Evolutionary conservation across 768 basidiomycete genomes (phyloP).

Genomic region (Thelephora aurantiotincta): DNA sequence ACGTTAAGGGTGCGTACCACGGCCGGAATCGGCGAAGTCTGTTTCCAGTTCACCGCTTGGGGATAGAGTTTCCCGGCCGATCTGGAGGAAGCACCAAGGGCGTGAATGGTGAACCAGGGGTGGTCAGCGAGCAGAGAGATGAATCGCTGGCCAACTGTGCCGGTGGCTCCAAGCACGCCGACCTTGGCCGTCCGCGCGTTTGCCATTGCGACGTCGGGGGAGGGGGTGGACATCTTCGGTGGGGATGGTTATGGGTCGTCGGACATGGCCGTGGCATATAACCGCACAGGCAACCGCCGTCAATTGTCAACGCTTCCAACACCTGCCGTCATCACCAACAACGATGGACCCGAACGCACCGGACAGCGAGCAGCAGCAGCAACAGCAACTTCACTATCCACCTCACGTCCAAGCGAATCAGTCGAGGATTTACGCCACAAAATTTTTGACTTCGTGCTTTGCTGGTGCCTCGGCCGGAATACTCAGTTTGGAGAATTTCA

Average conservation of each 20-base stretch:
- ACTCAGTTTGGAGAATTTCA: conserved; percentile 75
- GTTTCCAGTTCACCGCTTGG: conserved; percentile 78
- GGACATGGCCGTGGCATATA: background rate
- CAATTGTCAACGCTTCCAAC: conserved; percentile 5
- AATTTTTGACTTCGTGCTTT: conserved; percentile 75
- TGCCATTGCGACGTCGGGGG: conserved; percentile 8
- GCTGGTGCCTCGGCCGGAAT: conserved; percentile 82
- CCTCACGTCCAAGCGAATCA: conserved; percentile 57
- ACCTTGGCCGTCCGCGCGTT: conserved; percentile 28
- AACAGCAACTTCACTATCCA: conserved; percentile 49
- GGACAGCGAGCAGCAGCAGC: no score
- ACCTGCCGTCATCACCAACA: conserved; percentile 20
- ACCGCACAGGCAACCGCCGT: no score
- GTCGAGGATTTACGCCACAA: conserved; percentile 42
- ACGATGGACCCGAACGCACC: conserved; percentile 28
- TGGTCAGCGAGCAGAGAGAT: conserved; percentile 77
- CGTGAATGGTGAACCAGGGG: conserved; percentile 81
- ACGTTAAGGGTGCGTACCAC: conserved; percentile 51
- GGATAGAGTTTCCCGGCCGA: conserved; percentile 77
- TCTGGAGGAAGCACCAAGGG: conserved; percentile 77
- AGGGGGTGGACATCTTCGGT: background rate
- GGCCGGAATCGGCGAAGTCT: conserved; percentile 59
- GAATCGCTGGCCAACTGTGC: conserved; percentile 94
- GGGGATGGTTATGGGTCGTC: background rate
- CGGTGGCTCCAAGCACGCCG: conserved; percentile 78